Percentiles rank a stretch among this genome's conserved stretches.
Conservation (phyloP, 2,329 filamentous ascomycete genomes). For the Penicillium sp. region DNA sequence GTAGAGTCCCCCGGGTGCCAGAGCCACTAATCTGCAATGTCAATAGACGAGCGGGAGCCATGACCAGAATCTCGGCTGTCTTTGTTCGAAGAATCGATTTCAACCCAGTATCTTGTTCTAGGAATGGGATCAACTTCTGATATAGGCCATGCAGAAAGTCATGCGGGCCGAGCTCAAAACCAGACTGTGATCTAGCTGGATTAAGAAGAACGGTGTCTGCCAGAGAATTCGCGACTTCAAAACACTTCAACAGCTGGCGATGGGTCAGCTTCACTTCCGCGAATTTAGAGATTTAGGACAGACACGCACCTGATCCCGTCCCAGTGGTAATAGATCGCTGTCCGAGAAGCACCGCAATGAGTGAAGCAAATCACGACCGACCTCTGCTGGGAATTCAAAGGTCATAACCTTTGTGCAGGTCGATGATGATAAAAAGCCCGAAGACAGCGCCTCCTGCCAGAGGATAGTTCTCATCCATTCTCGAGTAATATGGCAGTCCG, state of each 20-base stretch:
- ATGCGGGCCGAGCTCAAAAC: constrained; percentile 25
- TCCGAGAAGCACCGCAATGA: constrained; percentile 25
- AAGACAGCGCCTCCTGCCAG: constrained; percentile 31
- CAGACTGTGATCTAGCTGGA: background rate
- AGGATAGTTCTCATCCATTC: constrained; percentile 36
- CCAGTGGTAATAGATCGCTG: constrained; percentile 29
- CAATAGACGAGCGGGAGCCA: constrained; percentile 24
- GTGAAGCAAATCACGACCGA: constrained; percentile 26
- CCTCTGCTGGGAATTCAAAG: constrained; percentile 27
- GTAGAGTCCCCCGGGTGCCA: background rate
- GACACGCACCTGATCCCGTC: constrained; percentile 31
- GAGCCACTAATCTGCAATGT: background rate
- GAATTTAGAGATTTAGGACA: too few relatives aligned
- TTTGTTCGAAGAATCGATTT: constrained; percentile 30
- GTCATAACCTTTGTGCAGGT: constrained; percentile 21
- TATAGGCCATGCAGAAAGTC: constrained; percentile 33
- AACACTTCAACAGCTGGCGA: constrained; percentile 30
- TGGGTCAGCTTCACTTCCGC: too few relatives aligned
- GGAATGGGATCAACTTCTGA: constrained; percentile 29
- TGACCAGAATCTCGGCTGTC: constrained; percentile 28
- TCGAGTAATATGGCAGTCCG: constrained; percentile 31
- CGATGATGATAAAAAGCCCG: constrained; percentile 27
- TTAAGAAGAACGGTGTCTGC: constrained; percentile 29
- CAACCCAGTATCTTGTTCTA: constrained; percentile 26
- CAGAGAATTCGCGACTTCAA: constrained; percentile 33